Base-by-base conservation (phyloP, 2,329 filamentous ascomycete genomes). In the Lasiodiplodia sp. region DNA sequence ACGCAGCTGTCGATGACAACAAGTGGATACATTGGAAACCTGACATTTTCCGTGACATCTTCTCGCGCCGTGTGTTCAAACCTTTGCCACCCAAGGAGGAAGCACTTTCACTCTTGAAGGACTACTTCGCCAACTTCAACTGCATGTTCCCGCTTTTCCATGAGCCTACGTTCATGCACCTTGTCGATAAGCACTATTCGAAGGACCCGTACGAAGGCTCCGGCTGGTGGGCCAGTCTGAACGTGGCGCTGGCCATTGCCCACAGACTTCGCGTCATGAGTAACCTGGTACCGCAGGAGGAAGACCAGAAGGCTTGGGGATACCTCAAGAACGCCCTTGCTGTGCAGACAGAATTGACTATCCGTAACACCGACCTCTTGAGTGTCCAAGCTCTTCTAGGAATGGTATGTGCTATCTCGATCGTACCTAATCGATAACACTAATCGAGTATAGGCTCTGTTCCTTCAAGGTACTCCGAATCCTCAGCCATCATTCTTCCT, bases 101-200 rank as follows among this genome's bases (percentile, higher is more conserved):
- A 81, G 93, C 94, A 0, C 80, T 96, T 70, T 96, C 93, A 1
- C 83, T 98, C 47, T 88, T 97, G 70, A 93, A 92, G 79, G 96
- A 99, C 79, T 99, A 91, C 76, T 99, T 99, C 73, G 93, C 97
- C 76, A 97, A 97, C 81, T 98, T 99, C 86, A 99, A 99, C 83
- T 96, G 93, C 88, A 95, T 98, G 88, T 97, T 98, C 77, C 96
- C 96, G 6, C 85, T 99, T 4, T 99, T 97, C 76, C 96, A 99
- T 79, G 94, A 97, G 78, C 94, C 95, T 1, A 98, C 96, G 0
- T 99, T 99, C 77, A 98, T 98, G 93, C 94, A 97, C 77, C 85
- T 98, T 5, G 94, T 97, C 38, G 94, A 98, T 76, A 89, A 92
- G 73, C 95, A 98, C 78, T 99, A 98, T 80, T 96, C 94, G 0